These are phyloP conservation scores for Cladorrhinum sp. DNA, from an alignment of 2,329 filamentous ascomycete genomes.

Conservation along the genomic window DNA sequence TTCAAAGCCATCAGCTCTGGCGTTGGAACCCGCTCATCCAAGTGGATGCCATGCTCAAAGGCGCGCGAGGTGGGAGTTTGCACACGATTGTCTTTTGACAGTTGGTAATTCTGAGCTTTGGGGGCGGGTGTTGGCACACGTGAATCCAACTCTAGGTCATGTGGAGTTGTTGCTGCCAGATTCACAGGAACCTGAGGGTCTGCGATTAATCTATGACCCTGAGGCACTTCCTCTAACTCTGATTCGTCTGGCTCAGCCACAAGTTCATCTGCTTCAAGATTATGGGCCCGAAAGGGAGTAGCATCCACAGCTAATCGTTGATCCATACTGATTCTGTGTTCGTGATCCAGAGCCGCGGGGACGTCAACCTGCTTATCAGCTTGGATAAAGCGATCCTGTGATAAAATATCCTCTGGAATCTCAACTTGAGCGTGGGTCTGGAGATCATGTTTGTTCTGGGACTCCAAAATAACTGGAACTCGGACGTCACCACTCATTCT, in stretches of 20 bases:
- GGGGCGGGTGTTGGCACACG: conserved; percentile 11
- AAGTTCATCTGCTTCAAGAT: neutral
- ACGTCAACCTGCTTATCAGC: conserved; percentile 1
- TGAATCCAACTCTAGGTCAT: conserved; percentile 11
- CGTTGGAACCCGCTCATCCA: conserved; percentile 17
- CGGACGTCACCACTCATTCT: conserved; percentile 1
- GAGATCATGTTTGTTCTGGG: neutral
- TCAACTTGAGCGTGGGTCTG: conserved; percentile 3
- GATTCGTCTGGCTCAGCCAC: neutral
- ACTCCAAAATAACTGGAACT: neutral
- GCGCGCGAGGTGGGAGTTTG: conserved; percentile 5
- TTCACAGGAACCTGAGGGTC: conserved; percentile 3
- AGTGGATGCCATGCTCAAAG: conserved; percentile 10
- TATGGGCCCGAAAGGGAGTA: neutral
- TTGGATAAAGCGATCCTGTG: conserved; percentile 3
- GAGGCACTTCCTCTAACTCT: neutral
- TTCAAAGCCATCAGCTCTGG: conserved; percentile 13
- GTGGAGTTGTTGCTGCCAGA: neutral
- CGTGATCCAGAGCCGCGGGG: neutral
- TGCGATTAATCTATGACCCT: neutral
- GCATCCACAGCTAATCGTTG: neutral
- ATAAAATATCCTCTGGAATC: neutral
- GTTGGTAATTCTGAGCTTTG: conserved; percentile 11
- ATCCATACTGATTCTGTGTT: neutral
- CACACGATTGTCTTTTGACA: conserved; percentile 15